Conservation (phyloP, 768 basidiomycete species). For the Boletus rufocinnamomeus region DNA sequence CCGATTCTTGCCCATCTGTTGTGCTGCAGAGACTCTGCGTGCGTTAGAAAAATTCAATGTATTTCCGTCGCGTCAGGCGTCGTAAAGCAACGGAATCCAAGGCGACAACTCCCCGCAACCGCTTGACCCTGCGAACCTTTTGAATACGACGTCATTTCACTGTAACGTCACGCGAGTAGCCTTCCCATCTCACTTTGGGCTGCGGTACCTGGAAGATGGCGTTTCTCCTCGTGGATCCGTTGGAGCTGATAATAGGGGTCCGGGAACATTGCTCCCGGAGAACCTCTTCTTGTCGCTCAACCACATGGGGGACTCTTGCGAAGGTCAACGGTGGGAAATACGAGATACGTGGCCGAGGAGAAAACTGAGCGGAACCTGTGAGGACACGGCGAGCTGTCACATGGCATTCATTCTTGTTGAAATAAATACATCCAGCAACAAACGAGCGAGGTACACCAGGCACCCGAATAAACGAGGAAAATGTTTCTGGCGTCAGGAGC, state of each 20-base stretch:
- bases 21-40: slow-evolving; percentile 12
- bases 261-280: not conserved
- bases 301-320: not conserved
- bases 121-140: too few relatives aligned
- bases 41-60: slow-evolving; percentile 21
- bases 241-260: not conserved
- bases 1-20: slow-evolving; percentile 16
- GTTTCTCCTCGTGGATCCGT: not conserved
- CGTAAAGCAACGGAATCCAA: slow-evolving; percentile 6
- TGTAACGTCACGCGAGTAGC: not conserved
- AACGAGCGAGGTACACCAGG: not conserved
- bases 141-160: not conserved
- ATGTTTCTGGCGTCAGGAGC: not conserved
- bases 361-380: not conserved
- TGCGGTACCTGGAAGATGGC: not conserved
- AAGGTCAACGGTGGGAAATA: not conserved
- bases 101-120: not conserved
- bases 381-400: too few relatives aligned
- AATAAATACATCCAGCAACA: not conserved
- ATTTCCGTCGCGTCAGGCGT: slow-evolving; percentile 19
- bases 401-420: too few relatives aligned
- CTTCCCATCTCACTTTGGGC: not conserved
- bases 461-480: not conserved
- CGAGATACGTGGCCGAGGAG: not conserved
- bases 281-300: not conserved